Evolutionary conservation across 345 rosid genomes (phyloP), one percentile per base, ranked within the genome.

Genomic region (Populus deltoides): DNA sequence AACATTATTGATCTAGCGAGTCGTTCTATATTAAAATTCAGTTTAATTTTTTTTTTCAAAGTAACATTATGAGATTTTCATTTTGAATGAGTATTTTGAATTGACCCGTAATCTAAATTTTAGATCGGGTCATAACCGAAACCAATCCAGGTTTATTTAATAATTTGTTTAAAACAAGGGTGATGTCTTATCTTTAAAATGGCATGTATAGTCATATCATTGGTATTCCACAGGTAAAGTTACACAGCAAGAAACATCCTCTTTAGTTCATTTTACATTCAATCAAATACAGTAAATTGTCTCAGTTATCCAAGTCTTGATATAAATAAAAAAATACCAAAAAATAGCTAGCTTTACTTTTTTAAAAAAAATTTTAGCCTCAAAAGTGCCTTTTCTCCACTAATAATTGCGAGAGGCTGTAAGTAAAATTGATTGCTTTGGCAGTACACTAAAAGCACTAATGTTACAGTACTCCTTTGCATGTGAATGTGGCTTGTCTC

Each of bases 141-240:
- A n/a, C n/a, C 36, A 33, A 4, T 33, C 6, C 36, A 33, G 36
- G 36, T 4, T 33, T 33, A 33, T 33, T 33, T 33, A 33, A 33
- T 43, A 59, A 7, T 10, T 18, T 8, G 24, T 59, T 24, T 20
- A 6, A 66, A 35, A 66, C 39, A 66, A 66, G 17, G 36, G 7
- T n/a, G 76, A 53, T 29, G 67, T 8, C 11, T 73, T 36, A 38
- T 38, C 76, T 59, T 73, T 38, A 43, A 36, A 36, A 57, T 57
- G 36, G 36, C 51, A 59, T 38, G 53, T 7, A 70, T 36, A 7
- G 17, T n/a, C 29, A 47, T 24, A 4, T 39, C 18, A n/a, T 24
- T 39, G 6, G 82, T 41, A 25, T 25, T n/a, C 15, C 80, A 76
- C 73, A 8, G 33, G 78, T 67, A 73, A 81, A 79, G 84, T 72